phyloP scores from a whole-genome alignment of 1,139 yeast genomes.

The Blastobotrys arbuscula region DNA sequence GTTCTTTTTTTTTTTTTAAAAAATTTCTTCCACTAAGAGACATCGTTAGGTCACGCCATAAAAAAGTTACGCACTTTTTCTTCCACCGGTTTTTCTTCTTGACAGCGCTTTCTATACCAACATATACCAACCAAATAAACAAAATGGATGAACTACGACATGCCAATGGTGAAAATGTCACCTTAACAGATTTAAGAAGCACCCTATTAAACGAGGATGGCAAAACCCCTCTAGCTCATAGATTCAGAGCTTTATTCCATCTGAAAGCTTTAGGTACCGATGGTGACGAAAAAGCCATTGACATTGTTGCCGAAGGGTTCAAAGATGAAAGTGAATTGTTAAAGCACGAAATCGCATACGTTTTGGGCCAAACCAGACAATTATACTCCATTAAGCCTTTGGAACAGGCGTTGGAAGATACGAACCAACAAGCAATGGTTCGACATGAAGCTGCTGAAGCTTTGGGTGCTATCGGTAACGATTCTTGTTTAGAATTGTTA shows the following conservation, averaged over 20 bases:
- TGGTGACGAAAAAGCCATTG: slow-evolving; percentile 61
- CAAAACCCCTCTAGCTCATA: slow-evolving; percentile 64
- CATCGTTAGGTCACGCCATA: background rate
- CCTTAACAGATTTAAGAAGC: slow-evolving; percentile 24
- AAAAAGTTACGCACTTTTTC: background rate
- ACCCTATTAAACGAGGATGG: slow-evolving; percentile 41
- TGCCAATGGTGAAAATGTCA: slow-evolving; percentile 31
- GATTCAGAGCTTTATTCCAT: slow-evolving; percentile 91
- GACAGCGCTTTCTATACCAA: background rate
- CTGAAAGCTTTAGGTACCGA: slow-evolving; percentile 75
- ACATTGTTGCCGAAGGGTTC: slow-evolving; percentile 78
- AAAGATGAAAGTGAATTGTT: slow-evolving; percentile 80
- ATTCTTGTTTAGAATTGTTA: slow-evolving; percentile 63
- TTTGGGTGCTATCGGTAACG: slow-evolving; percentile 89
- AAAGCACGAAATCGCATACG: slow-evolving; percentile 97
- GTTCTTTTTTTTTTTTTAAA: background rate
- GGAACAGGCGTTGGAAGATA: slow-evolving; percentile 62
- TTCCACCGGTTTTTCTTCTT: background rate
- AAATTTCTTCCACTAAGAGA: background rate
- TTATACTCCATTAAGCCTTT: slow-evolving; percentile 68
- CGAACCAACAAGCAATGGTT: slow-evolving; percentile 76
- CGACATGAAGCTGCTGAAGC: slow-evolving; percentile 99
- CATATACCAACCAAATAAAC: background rate
- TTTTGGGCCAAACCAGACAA: slow-evolving; percentile 93
- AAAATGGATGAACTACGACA: slow-evolving; percentile 36